These are phyloP conservation scores for Xylaria sp. DNA, from an alignment of 2,329 filamentous ascomycete species.

Conservation along the genomic window DNA sequence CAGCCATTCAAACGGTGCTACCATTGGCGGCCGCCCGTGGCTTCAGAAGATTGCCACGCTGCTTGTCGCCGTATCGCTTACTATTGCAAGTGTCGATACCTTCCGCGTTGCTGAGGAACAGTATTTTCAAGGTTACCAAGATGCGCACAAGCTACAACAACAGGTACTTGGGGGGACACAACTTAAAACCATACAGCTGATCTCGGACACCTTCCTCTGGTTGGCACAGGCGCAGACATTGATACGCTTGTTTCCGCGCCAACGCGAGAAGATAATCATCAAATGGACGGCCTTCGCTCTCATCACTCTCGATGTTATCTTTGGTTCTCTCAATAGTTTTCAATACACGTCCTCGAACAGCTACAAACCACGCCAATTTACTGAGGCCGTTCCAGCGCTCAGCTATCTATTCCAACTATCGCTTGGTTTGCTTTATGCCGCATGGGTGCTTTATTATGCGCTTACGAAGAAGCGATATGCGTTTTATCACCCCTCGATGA, in stretches of 20 bases:
- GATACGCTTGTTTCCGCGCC: conserved; percentile 93
- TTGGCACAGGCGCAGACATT: conserved; percentile 96
- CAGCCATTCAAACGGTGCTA: conserved; percentile 80
- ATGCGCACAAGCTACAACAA: conserved; percentile 78
- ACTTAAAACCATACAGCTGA: conserved; percentile 88
- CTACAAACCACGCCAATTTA: conserved; percentile 78
- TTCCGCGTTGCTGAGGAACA: conserved; percentile 86
- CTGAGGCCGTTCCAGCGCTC: conserved; percentile 88
- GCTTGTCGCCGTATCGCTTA: conserved; percentile 84
- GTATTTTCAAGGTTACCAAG: conserved; percentile 82
- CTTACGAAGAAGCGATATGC: conserved; percentile 92
- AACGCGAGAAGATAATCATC: conserved; percentile 97
- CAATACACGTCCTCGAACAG: conserved; percentile 62
- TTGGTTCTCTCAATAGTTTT: conserved; percentile 93
- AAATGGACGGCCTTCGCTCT: conserved; percentile 98
- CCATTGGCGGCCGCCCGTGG: conserved; percentile 92
- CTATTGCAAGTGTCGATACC: conserved; percentile 91
- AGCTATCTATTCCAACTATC: conserved; percentile 92
- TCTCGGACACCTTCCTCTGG: conserved; percentile 97
- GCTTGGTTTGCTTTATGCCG: conserved; percentile 86
- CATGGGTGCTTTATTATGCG: conserved; percentile 93
- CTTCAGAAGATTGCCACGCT: conserved; percentile 84
- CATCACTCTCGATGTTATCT: conserved; percentile 89
- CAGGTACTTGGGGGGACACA: conserved; percentile 86
- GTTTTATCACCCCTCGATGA: conserved; percentile 91